Evolutionary conservation across 768 basidiomycete species (phyloP), one percentile per base, ranked within the genome.

Genomic region (Boletellus ananiceps): DNA sequence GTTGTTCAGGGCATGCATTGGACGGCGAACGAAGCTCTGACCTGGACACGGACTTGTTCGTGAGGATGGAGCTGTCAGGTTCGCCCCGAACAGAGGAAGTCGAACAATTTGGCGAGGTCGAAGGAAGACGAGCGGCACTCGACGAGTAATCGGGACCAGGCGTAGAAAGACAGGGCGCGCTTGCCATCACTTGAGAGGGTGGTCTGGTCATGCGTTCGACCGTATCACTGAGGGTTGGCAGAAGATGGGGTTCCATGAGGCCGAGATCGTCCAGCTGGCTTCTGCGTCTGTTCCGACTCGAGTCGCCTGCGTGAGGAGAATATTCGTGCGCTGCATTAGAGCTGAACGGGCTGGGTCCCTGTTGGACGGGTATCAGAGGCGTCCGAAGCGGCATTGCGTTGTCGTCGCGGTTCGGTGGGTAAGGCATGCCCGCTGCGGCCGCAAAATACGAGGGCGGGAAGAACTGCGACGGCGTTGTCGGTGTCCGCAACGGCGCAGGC

Each of bases 211-310:
- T 89, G 40, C 80, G 77, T 56, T 83, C 78, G 33, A 89, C 76
- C 0, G 86, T 89, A 48, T 88, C 86, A 36, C 79, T 74, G 32
- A 89, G 70, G 15, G 84, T 83, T 8, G 86, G 86, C 33, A 88
- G 64, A 4, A 88, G 71, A 23, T 84, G 78, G 0, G 79, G 70
- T 54, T 89, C 86, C 27, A 86, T 62, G 23, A 81, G 69, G 6
- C 82, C 80, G 4, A 86, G 66, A 44, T 80, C 80, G 11, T 67
- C 71, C 15, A 79, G 65, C 45, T 77, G 70, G 53, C 75, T 79
- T 48, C 57, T 62, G 19, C 70, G 70, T 32, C 58, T 57, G 4
- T 44, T 21, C 27, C 57, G 59, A 40, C 18, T 36, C 8, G 42
- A 0, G 27, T 29, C 27, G 27, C 27, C 27, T 29, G 27, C 27